Evolutionary conservation across 2,329 filamentous ascomycete species (phyloP).

Genomic region (Nemania serpens): DNA sequence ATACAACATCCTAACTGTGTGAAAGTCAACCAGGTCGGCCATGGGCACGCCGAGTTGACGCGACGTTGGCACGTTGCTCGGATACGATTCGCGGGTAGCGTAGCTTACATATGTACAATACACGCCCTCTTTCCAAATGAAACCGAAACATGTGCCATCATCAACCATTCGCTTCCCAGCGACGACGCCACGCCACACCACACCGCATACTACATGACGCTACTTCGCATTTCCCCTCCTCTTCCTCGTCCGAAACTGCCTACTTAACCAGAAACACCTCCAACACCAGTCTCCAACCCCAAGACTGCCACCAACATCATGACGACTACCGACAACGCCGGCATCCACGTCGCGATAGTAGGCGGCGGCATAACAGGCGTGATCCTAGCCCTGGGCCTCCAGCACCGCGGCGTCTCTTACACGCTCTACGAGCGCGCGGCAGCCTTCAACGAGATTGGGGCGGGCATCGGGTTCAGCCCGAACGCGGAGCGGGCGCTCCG

Average conservation of each 20-base stretch:
- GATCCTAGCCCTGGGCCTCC: conserved; percentile 52
- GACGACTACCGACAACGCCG: background rate
- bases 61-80: too few relatives aligned
- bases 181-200: too few relatives aligned
- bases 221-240: background rate
- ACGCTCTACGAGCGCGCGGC: conserved; percentile 53
- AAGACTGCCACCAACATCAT: background rate
- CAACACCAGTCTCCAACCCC: background rate
- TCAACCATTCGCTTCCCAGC: background rate
- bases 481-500: conserved; percentile 55
- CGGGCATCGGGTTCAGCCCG: conserved; percentile 57
- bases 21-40: too few relatives aligned
- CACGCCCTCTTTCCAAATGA: too few relatives aligned
- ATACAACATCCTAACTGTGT: too few relatives aligned
- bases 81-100: too few relatives aligned
- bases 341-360: conserved; percentile 50
- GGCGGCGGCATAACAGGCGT: conserved; percentile 58
- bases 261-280: too few relatives aligned
- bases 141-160: too few relatives aligned
- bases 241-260: background rate
- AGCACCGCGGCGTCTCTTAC: conserved; percentile 48
- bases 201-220: too few relatives aligned
- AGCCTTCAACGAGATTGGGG: conserved; percentile 52
- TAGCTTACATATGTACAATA: background rate
- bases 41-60: too few relatives aligned